Percentiles rank a stretch among this genome's conserved stretches.
Conservation (phyloP, 495 filamentous ascomycete species). For the Penicillium pancosmium region DNA sequence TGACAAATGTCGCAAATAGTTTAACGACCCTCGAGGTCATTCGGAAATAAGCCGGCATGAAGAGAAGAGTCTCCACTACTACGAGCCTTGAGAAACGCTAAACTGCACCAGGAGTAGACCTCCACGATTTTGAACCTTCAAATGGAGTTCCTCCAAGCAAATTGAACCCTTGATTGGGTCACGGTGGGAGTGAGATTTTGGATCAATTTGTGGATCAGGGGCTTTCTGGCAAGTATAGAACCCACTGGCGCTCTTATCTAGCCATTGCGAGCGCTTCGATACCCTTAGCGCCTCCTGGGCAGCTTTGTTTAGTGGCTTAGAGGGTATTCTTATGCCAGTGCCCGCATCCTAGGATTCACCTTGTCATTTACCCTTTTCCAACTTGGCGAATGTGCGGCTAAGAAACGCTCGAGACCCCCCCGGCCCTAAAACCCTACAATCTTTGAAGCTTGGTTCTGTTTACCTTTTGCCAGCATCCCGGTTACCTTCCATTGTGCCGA, state of each 20-base stretch:
- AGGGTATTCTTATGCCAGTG: background rate
- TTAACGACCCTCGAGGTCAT: background rate
- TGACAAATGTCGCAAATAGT: background rate
- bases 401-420: background rate
- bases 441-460: background rate
- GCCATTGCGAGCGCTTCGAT: background rate
- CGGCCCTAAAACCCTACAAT: background rate
- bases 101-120: background rate
- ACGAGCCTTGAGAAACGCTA: constrained; percentile 1
- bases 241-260: background rate
- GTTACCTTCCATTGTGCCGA: background rate
- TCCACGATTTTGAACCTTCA: background rate
- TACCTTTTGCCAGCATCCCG: background rate
- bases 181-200: background rate
- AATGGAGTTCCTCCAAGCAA: background rate
- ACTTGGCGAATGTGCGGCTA: background rate
- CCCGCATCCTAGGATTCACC: background rate
- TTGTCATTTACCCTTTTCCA: background rate
- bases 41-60: background rate
- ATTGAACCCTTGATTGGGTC: constrained; percentile 3
- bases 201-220: background rate
- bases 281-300: background rate
- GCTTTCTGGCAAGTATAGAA: background rate
- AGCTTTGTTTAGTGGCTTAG: background rate
- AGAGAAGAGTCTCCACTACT: background rate